These are phyloP conservation scores for Camelina laxa DNA, from an alignment of 345 rosid genomes.

Conservation along the genomic window DNA sequence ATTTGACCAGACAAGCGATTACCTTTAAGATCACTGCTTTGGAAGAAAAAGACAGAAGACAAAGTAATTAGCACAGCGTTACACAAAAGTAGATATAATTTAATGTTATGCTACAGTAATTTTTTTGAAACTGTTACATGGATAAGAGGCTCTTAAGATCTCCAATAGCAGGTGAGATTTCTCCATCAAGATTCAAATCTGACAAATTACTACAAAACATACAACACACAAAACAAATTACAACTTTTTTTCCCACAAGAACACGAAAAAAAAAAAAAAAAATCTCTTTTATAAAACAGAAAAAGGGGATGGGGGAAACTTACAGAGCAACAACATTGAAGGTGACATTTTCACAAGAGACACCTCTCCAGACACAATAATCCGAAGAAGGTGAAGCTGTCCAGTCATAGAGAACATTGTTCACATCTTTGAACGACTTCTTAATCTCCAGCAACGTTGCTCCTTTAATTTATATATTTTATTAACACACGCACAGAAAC, in stretches of 20 bases:
- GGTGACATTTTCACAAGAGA: constrained; percentile 83
- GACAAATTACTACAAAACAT: constrained; percentile 73
- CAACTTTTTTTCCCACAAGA: constrained; percentile 22
- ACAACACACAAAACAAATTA: constrained; percentile 41
- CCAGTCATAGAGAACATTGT: constrained; percentile 93
- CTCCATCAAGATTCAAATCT: constrained; percentile 89
- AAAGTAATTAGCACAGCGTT: neutral
- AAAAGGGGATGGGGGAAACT: constrained; percentile 38
- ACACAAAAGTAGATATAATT: constrained; percentile 12
- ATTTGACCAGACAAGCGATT: constrained; percentile 90
- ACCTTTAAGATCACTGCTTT: constrained; percentile 70
- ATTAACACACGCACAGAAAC: constrained; percentile 28
- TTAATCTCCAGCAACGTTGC: constrained; percentile 81
- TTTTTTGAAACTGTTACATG: constrained; percentile 52
- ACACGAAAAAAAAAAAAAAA: constrained; percentile 19
- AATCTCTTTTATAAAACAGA: neutral
- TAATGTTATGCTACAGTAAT: constrained; percentile 25
- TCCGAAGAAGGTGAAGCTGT: constrained; percentile 74
- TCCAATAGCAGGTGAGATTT: constrained; percentile 88
- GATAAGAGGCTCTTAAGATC: constrained; percentile 71
- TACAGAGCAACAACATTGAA: constrained; percentile 85
- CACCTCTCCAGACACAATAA: constrained; percentile 91
- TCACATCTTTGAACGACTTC: constrained; percentile 91
- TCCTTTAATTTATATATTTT: constrained; percentile 50
- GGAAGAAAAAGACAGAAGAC: neutral